A percentile compares a stretch with the other conserved stretches of the same genome.
phyloP scores from a whole-genome alignment of 352 stramenopile species.

The Peronosclerospora sorghi region DNA sequence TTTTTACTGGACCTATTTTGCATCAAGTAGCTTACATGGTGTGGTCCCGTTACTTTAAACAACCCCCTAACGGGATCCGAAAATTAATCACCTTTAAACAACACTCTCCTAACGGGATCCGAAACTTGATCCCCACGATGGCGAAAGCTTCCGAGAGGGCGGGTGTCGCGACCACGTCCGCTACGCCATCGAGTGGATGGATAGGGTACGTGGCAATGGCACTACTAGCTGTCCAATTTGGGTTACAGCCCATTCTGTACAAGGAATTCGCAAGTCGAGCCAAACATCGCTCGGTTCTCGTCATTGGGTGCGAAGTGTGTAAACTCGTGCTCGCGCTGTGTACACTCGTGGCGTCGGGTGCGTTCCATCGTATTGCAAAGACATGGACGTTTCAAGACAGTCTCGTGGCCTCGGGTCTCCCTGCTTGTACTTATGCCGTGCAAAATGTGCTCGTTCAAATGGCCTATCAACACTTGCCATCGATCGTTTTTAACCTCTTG shows the following conservation, averaged over 20 bases:
- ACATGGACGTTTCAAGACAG: conserved; percentile 49
- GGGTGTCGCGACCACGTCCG: neutral
- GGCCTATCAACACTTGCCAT: conserved; percentile 70
- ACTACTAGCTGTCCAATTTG: conserved; percentile 72
- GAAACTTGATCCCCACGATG: too few relatives aligned
- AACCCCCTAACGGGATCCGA: too few relatives aligned
- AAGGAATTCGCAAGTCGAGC: conserved; percentile 56
- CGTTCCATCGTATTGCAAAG: conserved; percentile 25
- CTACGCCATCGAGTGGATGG: conserved; percentile 7
- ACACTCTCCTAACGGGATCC: too few relatives aligned
- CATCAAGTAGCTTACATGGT: too few relatives aligned
- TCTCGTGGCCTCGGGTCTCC: conserved; percentile 53
- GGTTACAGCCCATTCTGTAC: conserved; percentile 73
- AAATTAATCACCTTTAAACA: too few relatives aligned
- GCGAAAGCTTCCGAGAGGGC: too few relatives aligned
- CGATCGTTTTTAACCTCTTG: conserved; percentile 79
- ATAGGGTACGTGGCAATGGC: conserved; percentile 43
- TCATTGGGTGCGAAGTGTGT: conserved; percentile 62
- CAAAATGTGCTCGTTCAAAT: conserved; percentile 83
- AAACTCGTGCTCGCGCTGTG: conserved; percentile 56
- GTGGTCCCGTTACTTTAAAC: too few relatives aligned
- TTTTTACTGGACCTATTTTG: too few relatives aligned
- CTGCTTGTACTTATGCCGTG: conserved; percentile 76
- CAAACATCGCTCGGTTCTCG: conserved; percentile 49
- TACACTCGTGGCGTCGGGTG: conserved; percentile 30